Evolutionary conservation across 2,329 filamentous ascomycete genomes (phyloP), one percentile per base, ranked within the genome.

Genomic region (Calonectria montana): DNA sequence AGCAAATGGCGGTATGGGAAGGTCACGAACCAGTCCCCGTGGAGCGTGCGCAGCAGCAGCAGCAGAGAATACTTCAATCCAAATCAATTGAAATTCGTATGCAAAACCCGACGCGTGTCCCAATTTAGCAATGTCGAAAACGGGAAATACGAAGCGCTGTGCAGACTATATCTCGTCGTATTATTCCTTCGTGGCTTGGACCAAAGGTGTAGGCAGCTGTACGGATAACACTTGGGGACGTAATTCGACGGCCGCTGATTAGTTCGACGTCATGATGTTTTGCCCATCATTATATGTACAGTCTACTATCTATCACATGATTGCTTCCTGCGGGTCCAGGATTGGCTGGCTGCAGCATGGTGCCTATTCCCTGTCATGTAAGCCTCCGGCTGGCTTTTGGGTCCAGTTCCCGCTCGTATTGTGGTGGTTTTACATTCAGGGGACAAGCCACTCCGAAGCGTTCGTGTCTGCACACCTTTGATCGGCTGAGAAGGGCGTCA

Each of bases 21-120:
- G 59, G 65, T 41, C 41, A 27, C 21, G 31, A 39, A 59, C 53
- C 53, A 21, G 31, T 59, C 41, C 65, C 29, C 21, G 39, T 45
- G 39, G 67, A 45, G 61, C 59, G 45, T 66, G 61, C 68, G 35
- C 12, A 35, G 31, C 31, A 35, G 53, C 43, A 63, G 62, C 63
- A 67, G 53, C 31, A 47, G 59, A 70, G 63, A 73, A 63, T 59
- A 73, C 76, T 78, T 76, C 77, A 77, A 78, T 79, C 72, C 76
- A 79, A 37, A 75, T 66, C 43, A 64, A 65, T 71, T 43, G n/a
- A 69, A 66, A 62, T 35, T 63, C 45, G 37, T 41, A 23, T 39
- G 35, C 47, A 41, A 61, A 47, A 27, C 18, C 31, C 25, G 4
- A 21, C 31, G 47, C 37, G 31, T 55, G 64, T 18, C n/a, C n/a